These are phyloP conservation scores for Candida quercuum DNA, from an alignment of 805 yeast genomes.

Conservation along the genomic window DNA sequence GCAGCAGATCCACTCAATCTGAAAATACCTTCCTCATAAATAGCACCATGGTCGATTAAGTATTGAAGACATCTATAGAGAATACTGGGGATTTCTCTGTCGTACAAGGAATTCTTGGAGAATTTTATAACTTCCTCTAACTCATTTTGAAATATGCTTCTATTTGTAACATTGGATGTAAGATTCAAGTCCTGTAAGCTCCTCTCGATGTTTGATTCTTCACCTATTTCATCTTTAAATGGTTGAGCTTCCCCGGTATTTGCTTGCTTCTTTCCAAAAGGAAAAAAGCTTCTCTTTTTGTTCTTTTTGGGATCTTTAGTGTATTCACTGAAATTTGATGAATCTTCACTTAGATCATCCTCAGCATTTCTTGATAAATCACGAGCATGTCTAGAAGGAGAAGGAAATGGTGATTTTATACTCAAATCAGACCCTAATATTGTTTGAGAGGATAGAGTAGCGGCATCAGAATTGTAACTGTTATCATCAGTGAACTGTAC, in stretches of 20 bases:
- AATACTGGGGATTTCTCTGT: constrained; percentile 59
- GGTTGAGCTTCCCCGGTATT: constrained; percentile 20
- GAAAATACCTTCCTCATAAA: constrained; percentile 88
- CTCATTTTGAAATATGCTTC: constrained; percentile 60
- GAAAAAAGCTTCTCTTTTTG: constrained; percentile 56
- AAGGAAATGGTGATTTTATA: not conserved
- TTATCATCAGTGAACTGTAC: constrained; percentile 27
- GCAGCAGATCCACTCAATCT: constrained; percentile 86
- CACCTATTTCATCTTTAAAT: constrained; percentile 11
- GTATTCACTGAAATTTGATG: not conserved
- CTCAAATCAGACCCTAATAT: not conserved
- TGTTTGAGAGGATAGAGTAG: constrained; percentile 1
- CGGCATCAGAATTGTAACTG: constrained; percentile 2
- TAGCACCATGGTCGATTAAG: constrained; percentile 59
- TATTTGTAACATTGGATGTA: constrained; percentile 19
- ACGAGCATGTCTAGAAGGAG: constrained; percentile 1
- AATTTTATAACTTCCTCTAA: constrained; percentile 44
- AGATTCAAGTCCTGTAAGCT: constrained; percentile 28
- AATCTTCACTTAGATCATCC: not conserved
- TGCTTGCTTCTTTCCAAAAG: constrained; percentile 37
- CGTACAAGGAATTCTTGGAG: constrained; percentile 42
- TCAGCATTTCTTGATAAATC: not conserved
- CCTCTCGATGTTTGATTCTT: constrained; percentile 20
- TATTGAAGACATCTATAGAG: constrained; percentile 70
- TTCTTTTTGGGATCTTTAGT: constrained; percentile 37